These are phyloP conservation scores for Thelonectria rubi DNA, from an alignment of 2,329 filamentous ascomycete species.

Conservation along the genomic window DNA sequence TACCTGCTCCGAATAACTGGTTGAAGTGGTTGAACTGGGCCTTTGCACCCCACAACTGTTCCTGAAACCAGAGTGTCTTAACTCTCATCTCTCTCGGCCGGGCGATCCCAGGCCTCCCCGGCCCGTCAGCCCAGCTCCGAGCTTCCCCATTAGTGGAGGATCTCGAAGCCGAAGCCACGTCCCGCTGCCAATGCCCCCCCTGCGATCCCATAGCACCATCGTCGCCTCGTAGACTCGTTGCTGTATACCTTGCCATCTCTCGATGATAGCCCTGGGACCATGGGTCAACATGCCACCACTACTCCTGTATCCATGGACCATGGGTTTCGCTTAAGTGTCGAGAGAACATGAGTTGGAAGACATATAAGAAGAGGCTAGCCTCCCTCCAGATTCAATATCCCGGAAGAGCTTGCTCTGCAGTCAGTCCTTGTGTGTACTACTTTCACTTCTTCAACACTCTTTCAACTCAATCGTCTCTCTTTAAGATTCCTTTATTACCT, in stretches of 20 bases:
- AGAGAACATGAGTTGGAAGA: not conserved
- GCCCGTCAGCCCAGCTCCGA: conserved; percentile 32
- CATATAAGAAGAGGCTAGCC: conserved; percentile 28
- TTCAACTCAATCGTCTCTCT: conserved; percentile 31
- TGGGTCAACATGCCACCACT: conserved; percentile 16
- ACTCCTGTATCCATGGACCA: not conserved
- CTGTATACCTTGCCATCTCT: conserved; percentile 27
- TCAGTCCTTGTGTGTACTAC: conserved; percentile 21
- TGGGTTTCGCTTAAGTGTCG: too few species aligned
- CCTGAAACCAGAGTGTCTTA: conserved; percentile 38
- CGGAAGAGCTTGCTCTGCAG: conserved; percentile 23
- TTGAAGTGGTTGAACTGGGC: conserved; percentile 11
- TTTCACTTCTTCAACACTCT: conserved; percentile 28
- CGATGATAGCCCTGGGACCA: conserved; percentile 4
- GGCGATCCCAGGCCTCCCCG: conserved; percentile 33
- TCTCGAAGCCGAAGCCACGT: conserved; percentile 28
- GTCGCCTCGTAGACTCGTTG: conserved; percentile 28
- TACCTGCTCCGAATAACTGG: conserved; percentile 28
- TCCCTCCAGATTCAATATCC: conserved; percentile 9
- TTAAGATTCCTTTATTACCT: conserved; percentile 23
- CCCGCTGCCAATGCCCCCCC: conserved; percentile 31
- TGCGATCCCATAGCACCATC: conserved; percentile 32
- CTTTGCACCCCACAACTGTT: conserved; percentile 36
- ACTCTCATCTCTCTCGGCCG: conserved; percentile 37
- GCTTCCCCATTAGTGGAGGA: conserved; percentile 41